Evolutionary conservation across 768 basidiomycete species (phyloP), one percentile per base, ranked within the genome.

Genomic region (Lyophyllum semitale): DNA sequence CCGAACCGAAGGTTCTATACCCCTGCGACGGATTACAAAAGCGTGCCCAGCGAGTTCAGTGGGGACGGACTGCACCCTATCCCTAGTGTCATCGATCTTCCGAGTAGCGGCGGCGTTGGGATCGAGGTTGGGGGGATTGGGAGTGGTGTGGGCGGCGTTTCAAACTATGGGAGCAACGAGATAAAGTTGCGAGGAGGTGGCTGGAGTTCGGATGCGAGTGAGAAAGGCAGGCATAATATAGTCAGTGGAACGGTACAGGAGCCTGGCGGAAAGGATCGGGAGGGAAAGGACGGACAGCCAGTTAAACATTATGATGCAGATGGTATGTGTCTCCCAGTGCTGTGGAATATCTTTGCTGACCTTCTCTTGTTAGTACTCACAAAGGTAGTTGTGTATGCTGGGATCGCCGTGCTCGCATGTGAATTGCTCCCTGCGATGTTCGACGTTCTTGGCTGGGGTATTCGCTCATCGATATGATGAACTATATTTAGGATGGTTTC

Each of bases 1-100:
- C 96, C 95, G 0, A 84, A 86, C 57, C 82, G 96, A 9, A 80
- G 93, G 15, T 93, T 93, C 72, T 97, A 98, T 68, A 90, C 87
- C 5, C 89, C 93, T 26, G 92, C 95, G 27, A 94, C 93, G 63
- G 94, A 95, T 62, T 97, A 97, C 69, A 80, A 78, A 27, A 78
- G 70, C 25, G 83, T 91, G 1, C 88, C 88, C 0, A 73, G 81
- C 30, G 84, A 87, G 57, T 77, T 79, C 60, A 71, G 71, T 6
- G 69, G 71, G 41, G 77, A 71, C 54, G 80, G 77, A 1, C 70
- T 95, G 43, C 83, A 83, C 51, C 80, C 92, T 0, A 85, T 96
- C 60, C 95, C 95, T 8, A 89, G 87, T 68, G 84, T 95, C 48
- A 89, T 97, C 57, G 91, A 95, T 65, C 77, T 97, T 12, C 83